phyloP scores from a whole-genome alignment of 345 rosid species.

The Hypericum perforatum region DNA sequence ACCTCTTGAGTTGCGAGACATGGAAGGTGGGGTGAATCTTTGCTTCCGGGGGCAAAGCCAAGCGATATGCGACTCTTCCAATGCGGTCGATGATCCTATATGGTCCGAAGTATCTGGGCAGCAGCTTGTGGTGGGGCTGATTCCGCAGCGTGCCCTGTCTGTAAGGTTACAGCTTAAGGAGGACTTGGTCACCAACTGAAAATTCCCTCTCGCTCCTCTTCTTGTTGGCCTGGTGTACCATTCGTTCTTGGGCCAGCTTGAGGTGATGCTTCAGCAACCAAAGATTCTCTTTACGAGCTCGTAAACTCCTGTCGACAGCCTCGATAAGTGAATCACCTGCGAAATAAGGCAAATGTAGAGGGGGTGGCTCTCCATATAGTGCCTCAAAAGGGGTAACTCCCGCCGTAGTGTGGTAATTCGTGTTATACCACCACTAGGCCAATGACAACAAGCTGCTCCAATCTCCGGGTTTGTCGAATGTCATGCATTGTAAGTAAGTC shows the following conservation, averaged over 20 bases:
- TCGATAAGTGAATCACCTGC: neutral
- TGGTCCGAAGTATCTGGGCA: neutral
- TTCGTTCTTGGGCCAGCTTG: neutral
- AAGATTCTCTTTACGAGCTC: neutral
- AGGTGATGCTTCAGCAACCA: neutral
- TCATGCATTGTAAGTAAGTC: too few relatives aligned
- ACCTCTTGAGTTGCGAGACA: too few relatives aligned
- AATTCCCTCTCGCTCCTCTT: neutral
- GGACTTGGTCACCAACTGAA: neutral
- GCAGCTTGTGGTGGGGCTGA: neutral
- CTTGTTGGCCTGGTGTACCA: neutral
- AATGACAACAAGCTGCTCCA: too few relatives aligned
- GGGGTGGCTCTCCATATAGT: neutral
- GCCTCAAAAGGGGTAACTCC: neutral
- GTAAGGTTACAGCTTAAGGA: neutral
- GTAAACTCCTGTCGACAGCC: neutral
- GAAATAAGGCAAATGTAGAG: neutral
- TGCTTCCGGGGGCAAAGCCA: neutral
- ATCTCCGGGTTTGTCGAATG: too few relatives aligned
- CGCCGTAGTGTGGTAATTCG: neutral
- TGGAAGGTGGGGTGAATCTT: neutral
- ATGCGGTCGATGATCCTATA: neutral
- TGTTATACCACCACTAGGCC: too few relatives aligned
- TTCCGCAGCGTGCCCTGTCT: neutral
- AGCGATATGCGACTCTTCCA: neutral